phyloP scores from a whole-genome alignment of 73 alveolate species.

The Stentor roeselii region DNA sequence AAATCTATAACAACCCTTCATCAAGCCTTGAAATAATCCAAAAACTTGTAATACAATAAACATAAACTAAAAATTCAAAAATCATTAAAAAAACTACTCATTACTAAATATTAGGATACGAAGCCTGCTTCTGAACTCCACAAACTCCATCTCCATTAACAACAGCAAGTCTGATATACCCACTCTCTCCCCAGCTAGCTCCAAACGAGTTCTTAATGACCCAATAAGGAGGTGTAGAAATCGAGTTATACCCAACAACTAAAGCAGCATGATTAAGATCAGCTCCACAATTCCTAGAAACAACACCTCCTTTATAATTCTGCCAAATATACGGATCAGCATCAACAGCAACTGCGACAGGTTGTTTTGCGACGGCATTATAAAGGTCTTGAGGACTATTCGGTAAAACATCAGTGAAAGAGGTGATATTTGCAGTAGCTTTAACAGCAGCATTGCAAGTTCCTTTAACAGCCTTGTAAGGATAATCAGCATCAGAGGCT shows the following conservation, averaged over 20 bases:
- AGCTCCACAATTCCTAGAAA: constrained; percentile 25
- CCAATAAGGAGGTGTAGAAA: constrained; percentile 33
- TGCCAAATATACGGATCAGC: constrained; percentile 44
- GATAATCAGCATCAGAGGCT: constrained; percentile 47
- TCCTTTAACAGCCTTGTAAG: constrained; percentile 51
- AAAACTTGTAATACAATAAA: no score
- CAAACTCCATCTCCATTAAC: constrained; percentile 29
- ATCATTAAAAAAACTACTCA: background rate
- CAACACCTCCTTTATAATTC: constrained; percentile 18
- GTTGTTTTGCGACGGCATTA: constrained; percentile 26
- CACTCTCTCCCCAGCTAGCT: constrained; percentile 53
- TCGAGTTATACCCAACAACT: constrained; percentile 32
- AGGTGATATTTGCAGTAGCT: constrained; percentile 27
- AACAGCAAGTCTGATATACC: constrained; percentile 38
- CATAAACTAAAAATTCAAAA: background rate
- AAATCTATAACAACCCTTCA: no score
- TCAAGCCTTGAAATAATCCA: no score
- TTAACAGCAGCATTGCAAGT: constrained; percentile 33
- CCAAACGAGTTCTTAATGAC: constrained; percentile 57
- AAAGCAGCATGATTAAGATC: constrained; percentile 44
- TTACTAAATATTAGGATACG: constrained; percentile 7
- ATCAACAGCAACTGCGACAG: constrained; percentile 55
- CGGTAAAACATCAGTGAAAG: constrained; percentile 23
- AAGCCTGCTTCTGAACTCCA: background rate
- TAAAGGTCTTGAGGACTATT: constrained; percentile 24